Percentiles rank a stretch among this genome's conserved stretches.
Evolutionary conservation across 108 stramenopile genomes (phyloP).

Genomic region (Pseudonitzschia multistriata): DNA sequence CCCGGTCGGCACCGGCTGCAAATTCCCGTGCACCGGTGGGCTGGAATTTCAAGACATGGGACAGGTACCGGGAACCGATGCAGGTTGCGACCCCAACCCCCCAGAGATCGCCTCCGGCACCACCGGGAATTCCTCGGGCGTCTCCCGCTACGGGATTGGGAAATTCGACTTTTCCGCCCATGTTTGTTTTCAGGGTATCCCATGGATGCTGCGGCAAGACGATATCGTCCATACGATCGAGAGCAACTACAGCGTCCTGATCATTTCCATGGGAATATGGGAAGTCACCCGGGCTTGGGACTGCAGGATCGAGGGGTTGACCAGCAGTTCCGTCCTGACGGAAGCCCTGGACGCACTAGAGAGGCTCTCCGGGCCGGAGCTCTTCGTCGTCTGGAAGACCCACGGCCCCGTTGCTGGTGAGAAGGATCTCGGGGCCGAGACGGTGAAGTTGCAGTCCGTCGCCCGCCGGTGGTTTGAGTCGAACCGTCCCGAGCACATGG

Average conservation of each 20-base stretch:
- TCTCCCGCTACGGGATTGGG: neutral
- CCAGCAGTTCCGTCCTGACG: neutral
- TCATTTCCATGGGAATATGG: neutral
- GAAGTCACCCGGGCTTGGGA: neutral
- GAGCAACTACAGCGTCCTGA: neutral
- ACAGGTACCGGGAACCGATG: neutral
- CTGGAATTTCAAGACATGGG: too few relatives aligned
- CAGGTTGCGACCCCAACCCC: neutral
- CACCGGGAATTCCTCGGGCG: neutral
- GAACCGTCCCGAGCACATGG: neutral
- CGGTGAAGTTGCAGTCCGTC: neutral
- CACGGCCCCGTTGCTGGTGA: neutral
- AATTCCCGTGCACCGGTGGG: neutral
- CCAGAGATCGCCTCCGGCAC: neutral
- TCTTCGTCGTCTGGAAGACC: neutral
- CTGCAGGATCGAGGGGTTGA: neutral
- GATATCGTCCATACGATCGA: neutral
- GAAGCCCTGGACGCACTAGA: neutral
- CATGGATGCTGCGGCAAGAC: neutral
- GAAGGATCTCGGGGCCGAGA: neutral
- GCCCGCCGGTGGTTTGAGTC: neutral
- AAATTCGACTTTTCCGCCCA: too few relatives aligned
- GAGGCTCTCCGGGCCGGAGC: neutral
- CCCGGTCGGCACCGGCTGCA: neutral
- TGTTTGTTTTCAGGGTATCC: neutral